These are phyloP conservation scores for Mucor mucedo DNA, from an alignment of 371 early-diverging fungal genomes.

Conservation along the genomic window DNA sequence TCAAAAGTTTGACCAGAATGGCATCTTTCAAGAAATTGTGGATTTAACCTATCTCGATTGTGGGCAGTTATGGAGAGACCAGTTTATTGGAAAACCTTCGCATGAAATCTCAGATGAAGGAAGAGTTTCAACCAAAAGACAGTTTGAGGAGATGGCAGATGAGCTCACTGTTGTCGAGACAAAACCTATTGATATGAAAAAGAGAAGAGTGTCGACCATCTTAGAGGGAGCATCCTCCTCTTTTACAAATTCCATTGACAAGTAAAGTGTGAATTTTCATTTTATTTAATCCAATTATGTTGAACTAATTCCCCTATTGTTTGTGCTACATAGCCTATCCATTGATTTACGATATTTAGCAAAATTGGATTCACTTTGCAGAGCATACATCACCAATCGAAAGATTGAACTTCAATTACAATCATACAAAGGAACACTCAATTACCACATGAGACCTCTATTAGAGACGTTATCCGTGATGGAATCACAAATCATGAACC, in stretches of 20 bases:
- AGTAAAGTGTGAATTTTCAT: conserved; percentile 23
- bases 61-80: conserved; percentile 45
- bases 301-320: not conserved
- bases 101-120: not conserved
- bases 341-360: conserved; percentile 54
- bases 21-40: conserved; percentile 39
- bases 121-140: conserved; percentile 2
- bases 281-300: not conserved
- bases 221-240: not conserved
- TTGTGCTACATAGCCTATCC: conserved; percentile 28
- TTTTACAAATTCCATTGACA: conserved; percentile 21
- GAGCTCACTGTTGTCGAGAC: not conserved
- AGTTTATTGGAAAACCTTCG: conserved; percentile 26
- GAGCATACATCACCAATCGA: conserved; percentile 52
- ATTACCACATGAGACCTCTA: conserved; percentile 41
- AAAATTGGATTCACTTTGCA: conserved; percentile 52
- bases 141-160: not conserved
- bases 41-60: conserved; percentile 46
- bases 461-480: conserved; percentile 39
- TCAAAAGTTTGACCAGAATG: conserved; percentile 43
- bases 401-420: conserved; percentile 50
- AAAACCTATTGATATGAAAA: conserved; percentile 2
- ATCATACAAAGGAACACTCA: conserved; percentile 29
- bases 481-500: conserved; percentile 42
- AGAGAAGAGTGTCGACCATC: conserved; percentile 3